Evolutionary conservation across 495 filamentous ascomycete genomes (phyloP).

Genomic region (Podospora bellae-mahoneyi): DNA sequence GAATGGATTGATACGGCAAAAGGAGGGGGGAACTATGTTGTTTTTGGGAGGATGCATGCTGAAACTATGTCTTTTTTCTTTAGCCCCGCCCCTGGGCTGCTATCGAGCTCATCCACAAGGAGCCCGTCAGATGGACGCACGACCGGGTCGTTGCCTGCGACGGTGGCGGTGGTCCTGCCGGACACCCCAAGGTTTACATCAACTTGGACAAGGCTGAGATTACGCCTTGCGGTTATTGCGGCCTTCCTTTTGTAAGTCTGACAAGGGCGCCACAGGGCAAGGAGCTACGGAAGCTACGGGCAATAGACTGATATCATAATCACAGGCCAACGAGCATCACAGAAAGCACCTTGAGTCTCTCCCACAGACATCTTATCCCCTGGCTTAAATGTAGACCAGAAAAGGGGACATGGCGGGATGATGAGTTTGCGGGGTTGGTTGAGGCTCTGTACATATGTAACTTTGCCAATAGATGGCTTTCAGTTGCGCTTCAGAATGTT

Average conservation of each 20-base stretch:
- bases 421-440: neutral
- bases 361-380: conserved; percentile 73
- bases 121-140: conserved; percentile 90
- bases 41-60: neutral
- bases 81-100: conserved; percentile 86
- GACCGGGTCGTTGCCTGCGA: conserved; percentile 79
- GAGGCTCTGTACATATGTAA: conserved; percentile 3
- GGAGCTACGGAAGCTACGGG: neutral
- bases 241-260: conserved; percentile 81
- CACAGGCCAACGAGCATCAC: conserved; percentile 82
- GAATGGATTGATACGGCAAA: neutral
- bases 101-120: conserved; percentile 92
- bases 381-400: conserved; percentile 36
- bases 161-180: conserved; percentile 86
- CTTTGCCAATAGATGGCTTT: conserved; percentile 3
- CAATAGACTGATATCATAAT: neutral
- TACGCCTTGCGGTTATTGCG: conserved; percentile 84
- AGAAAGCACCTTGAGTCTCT: conserved; percentile 75
- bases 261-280: neutral
- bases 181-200: conserved; percentile 93
- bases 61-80: neutral
- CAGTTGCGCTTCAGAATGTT: neutral
- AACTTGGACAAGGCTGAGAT: conserved; percentile 98
- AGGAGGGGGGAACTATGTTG: conserved; percentile 10
- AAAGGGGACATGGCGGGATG: neutral